A percentile compares a stretch with the other conserved stretches of the same genome.
phyloP scores from a whole-genome alignment of 805 yeast species.

The Kuraishia floccosa region DNA sequence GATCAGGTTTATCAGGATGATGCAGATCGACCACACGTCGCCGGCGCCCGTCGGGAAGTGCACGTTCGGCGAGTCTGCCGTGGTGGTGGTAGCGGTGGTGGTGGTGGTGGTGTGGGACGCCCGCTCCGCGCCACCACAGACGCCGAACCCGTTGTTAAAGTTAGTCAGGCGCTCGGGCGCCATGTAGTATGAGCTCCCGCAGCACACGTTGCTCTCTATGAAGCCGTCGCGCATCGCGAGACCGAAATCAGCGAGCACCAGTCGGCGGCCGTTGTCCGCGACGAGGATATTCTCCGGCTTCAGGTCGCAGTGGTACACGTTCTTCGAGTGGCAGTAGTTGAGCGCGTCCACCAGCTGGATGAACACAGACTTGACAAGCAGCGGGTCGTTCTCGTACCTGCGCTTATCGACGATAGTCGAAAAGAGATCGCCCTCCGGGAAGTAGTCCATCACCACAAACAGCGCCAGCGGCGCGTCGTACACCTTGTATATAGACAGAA shows the following conservation, averaged over 20 bases:
- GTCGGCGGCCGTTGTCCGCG: slow-evolving; percentile 37
- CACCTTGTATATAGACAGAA: slow-evolving; percentile 66
- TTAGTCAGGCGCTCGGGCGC: slow-evolving; percentile 65
- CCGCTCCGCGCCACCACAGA: slow-evolving; percentile 9
- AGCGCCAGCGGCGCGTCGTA: slow-evolving; percentile 46
- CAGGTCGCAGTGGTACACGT: slow-evolving; percentile 88
- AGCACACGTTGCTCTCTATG: slow-evolving; percentile 61
- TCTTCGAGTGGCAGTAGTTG: slow-evolving; percentile 68
- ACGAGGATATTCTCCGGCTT: slow-evolving; percentile 92
- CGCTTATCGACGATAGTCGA: slow-evolving; percentile 70
- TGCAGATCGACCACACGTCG: slow-evolving; percentile 82
- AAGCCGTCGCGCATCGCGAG: slow-evolving; percentile 53
- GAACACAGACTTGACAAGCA: slow-evolving; percentile 44
- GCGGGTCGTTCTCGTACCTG: slow-evolving; percentile 43
- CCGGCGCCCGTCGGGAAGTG: slow-evolving; percentile 60
- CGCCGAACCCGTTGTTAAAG: slow-evolving; percentile 24
- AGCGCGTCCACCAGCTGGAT: slow-evolving; percentile 76
- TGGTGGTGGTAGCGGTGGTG: slow-evolving; percentile 9
- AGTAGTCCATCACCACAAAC: slow-evolving; percentile 79
- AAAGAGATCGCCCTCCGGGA: slow-evolving; percentile 78
- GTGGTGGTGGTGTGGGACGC: slow-evolving; percentile 19
- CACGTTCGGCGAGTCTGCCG: slow-evolving; percentile 11
- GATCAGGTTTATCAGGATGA: slow-evolving; percentile 67
- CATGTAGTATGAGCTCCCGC: slow-evolving; percentile 89
- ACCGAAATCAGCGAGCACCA: slow-evolving; percentile 82